These are phyloP conservation scores for Coprinopsis marcescibilis DNA, from an alignment of 768 basidiomycete species.

Conservation along the genomic window DNA sequence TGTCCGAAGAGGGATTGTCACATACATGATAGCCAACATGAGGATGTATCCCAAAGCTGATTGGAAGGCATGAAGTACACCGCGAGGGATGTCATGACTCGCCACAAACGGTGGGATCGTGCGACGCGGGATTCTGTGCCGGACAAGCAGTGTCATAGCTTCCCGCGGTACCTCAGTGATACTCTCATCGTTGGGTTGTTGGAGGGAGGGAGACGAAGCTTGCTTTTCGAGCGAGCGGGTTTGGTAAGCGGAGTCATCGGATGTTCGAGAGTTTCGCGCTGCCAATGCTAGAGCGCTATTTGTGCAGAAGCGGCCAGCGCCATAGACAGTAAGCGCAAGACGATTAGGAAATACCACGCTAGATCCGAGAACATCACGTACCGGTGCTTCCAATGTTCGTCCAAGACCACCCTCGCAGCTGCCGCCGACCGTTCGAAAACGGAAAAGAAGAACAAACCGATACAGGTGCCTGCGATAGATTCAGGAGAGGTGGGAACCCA, in stretches of 20 bases:
- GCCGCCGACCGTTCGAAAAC: conserved; percentile 66
- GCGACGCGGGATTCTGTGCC: conserved; percentile 19
- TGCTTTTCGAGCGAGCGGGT: background rate
- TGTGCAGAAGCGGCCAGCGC: background rate
- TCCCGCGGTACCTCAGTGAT: background rate
- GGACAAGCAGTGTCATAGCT: background rate
- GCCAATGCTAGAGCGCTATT: background rate
- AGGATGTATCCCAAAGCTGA: conserved; percentile 57
- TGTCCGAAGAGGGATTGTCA: conserved; percentile 3
- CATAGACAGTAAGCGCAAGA: background rate
- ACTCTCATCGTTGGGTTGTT: background rate
- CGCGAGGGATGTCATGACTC: conserved; percentile 67
- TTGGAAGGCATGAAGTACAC: conserved; percentile 57
- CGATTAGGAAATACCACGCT: no score
- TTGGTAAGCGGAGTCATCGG: background rate
- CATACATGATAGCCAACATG: conserved; percentile 81
- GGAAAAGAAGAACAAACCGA: conserved; percentile 61
- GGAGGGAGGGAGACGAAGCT: background rate
- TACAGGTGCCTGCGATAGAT: conserved; percentile 67
- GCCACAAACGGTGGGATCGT: conserved; percentile 57
- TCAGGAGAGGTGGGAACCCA: conserved; percentile 66
- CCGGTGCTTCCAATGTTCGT: conserved; percentile 55
- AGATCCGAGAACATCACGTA: no score
- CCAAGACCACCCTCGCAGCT: conserved; percentile 48
- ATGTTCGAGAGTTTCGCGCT: background rate